Evolutionary conservation across 148 eudicot species (phyloP), one percentile per base, ranked within the genome.

Genomic region (Cornus kousa): DNA sequence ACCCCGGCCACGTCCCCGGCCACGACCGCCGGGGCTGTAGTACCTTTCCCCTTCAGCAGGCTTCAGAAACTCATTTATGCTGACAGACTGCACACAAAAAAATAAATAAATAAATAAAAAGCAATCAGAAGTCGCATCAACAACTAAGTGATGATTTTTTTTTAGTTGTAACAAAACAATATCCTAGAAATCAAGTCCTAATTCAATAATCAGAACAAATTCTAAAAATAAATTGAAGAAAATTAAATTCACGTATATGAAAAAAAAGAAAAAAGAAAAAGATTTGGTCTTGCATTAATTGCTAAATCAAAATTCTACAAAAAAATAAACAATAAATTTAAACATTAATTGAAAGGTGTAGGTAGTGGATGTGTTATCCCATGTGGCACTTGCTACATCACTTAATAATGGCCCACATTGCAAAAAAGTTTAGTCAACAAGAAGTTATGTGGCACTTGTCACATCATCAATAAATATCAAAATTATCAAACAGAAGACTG

Each of bases 31-130:
- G 0, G 86, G 68, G 70, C 87, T 82, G 73, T 85, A 65, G 86
- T 74, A 69, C 22, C 79, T 67, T 67, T 85, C 92, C n/a, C 87
- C 86, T 2, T 87, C 90, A 23, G 85, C 81, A 23, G 92, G 90
- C 86, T 84, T 89, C 72, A 89, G 82, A 67, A 89, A 89, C 78
- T 89, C 89, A 64, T 88, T 84, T 19, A 90, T 88, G 88, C 90
- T 89, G 79, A 89, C 83, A 14, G 87, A 76, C 92, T 89, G 84
- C 75, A 59, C 13, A 17, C 8, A 67, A 0, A 28, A 0, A 28
- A 28, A 28, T n/a, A 28, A 28, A 28, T 0, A 28, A 28, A 28
- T 0, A 28, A 28, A 28, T 0, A 28, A 28, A 5, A 74, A 67
- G 43, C n/a, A 67, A n/a, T 40, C 10, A 60, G 31, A 22, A 57